Evolutionary conservation across 257 asterid species (phyloP).

Genomic region (Penstemon davidsonii): DNA sequence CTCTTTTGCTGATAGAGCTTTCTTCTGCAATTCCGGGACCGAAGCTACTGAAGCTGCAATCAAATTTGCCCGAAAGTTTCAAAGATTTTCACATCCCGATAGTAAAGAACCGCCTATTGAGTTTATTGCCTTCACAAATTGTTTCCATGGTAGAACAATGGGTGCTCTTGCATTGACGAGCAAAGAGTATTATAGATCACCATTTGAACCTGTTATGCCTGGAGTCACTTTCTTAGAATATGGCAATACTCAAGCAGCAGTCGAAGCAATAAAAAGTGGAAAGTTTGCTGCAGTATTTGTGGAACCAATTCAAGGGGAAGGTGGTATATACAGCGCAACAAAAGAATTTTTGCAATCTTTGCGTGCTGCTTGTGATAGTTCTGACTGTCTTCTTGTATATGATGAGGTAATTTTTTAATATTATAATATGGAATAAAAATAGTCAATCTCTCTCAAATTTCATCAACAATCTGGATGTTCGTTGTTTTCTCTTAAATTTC

Average conservation of each 20-base stretch:
- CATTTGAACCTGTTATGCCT: constrained; percentile 95
- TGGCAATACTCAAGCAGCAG: constrained; percentile 69
- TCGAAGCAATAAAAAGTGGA: constrained; percentile 57
- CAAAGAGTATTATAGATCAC: constrained; percentile 77
- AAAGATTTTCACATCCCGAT: constrained; percentile 53
- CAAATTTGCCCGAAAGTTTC: constrained; percentile 85
- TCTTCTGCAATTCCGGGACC: constrained; percentile 92
- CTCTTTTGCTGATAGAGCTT: constrained; percentile 93
- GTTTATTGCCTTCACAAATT: constrained; percentile 77
- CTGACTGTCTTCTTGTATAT: constrained; percentile 77
- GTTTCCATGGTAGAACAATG: constrained; percentile 93
- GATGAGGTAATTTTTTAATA: constrained; percentile 69
- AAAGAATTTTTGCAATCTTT: constrained; percentile 69
- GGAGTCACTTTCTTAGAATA: constrained; percentile 84
- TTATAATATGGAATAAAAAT: no score
- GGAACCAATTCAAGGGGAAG: constrained; percentile 97
- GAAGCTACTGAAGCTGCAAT: constrained; percentile 98
- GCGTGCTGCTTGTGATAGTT: constrained; percentile 71
- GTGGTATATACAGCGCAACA: constrained; percentile 82
- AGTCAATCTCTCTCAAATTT: no score
- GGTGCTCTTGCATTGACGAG: constrained; percentile 93
- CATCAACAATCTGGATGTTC: no score
- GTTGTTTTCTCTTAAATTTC: no score
- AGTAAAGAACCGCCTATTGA: constrained; percentile 57
- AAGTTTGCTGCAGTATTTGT: constrained; percentile 92